phyloP scores from a whole-genome alignment of 352 stramenopile genomes.

The Phytophthora pini region DNA sequence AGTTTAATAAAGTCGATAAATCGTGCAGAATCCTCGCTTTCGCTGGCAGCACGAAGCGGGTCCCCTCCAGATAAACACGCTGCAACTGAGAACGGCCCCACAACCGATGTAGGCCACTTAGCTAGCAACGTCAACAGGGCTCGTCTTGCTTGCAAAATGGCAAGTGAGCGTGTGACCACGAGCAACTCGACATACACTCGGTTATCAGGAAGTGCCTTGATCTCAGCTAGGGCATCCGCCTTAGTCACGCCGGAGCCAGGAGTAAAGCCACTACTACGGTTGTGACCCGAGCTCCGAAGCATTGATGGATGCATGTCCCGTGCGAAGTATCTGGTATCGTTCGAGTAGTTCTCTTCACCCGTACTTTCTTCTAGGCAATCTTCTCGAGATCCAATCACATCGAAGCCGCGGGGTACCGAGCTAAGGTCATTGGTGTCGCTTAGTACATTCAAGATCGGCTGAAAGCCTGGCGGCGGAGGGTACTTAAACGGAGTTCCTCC shows the following conservation, averaged over 20 bases:
- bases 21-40: conserved; percentile 45
- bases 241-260: conserved; percentile 56
- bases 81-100: conserved; percentile 67
- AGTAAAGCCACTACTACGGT: conserved; percentile 49
- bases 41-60: conserved; percentile 4
- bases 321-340: conserved; percentile 78
- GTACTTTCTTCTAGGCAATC: conserved; percentile 86
- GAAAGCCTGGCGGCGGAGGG: conserved; percentile 74
- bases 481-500: conserved; percentile 85
- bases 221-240: conserved; percentile 71
- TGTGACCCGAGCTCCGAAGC: conserved; percentile 57
- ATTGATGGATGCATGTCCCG: conserved; percentile 82
- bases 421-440: conserved; percentile 47
- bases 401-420: conserved; percentile 70
- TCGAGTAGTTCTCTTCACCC: conserved; percentile 86
- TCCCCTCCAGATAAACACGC: conserved; percentile 43
- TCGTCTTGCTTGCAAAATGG: conserved; percentile 81
- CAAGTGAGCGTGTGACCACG: conserved; percentile 75
- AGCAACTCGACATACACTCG: conserved; percentile 82
- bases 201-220: conserved; percentile 82
- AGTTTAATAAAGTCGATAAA: conserved; percentile 90
- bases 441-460: conserved; percentile 78
- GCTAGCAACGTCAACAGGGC: conserved; percentile 78
- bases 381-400: conserved; percentile 78
- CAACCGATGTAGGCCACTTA: conserved; percentile 69